Base-by-base conservation (phyloP, 2,329 filamentous ascomycete genomes). In the Byssoonygena ceratinophila region DNA sequence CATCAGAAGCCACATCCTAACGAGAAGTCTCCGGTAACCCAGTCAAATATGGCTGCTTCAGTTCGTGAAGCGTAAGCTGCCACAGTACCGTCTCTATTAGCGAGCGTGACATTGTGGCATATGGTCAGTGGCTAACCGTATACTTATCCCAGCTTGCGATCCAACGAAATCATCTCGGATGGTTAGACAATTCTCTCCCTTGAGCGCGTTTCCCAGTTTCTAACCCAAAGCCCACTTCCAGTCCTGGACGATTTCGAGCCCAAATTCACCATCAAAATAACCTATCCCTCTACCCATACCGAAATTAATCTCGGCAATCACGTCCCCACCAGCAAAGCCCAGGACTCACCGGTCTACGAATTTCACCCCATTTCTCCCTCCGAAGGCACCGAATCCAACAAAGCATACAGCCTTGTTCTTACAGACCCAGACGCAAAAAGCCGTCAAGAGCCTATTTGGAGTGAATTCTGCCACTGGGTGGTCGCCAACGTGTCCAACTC, bases 161-260 rank as follows among this genome's bases (percentile, higher is more conserved):
- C 23, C 18, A 48, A 46, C 37, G 46, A 31, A 6, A 55, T 57
- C 53, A 55, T 57, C 16, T 40, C 52, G 14, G 52, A 57, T 36
- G 55, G 55, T 57, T 20, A 49, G 52, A 25, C 31, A 3, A 4
- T 7, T 11, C n/a, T 8, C 3, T 7, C 23, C 25, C 39, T 29
- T 18, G 36, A 40, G 4, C 6, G 1, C 5, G 9, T 41, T n/a
- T 7, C 9, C 9, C 22, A 12, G 22, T n/a, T 7, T 29, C 20
- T 22, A 23, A 41, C 32, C 37, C 25, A 18, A 29, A 12, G 4
- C 1, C 7, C 22, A 23, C 14, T 11, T 18, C 29, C 32, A 78
- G 78, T 83, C 18, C 72, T 83, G 54, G 74, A 82, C 57, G 74
- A 78, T 55, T 83, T 84, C 64, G 63, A 71, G 2, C 80, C 81